A percentile compares a stretch with the other conserved stretches of the same genome.
Conservation (phyloP, 139 green algal genomes). For the Haematococcus lacustris region DNA sequence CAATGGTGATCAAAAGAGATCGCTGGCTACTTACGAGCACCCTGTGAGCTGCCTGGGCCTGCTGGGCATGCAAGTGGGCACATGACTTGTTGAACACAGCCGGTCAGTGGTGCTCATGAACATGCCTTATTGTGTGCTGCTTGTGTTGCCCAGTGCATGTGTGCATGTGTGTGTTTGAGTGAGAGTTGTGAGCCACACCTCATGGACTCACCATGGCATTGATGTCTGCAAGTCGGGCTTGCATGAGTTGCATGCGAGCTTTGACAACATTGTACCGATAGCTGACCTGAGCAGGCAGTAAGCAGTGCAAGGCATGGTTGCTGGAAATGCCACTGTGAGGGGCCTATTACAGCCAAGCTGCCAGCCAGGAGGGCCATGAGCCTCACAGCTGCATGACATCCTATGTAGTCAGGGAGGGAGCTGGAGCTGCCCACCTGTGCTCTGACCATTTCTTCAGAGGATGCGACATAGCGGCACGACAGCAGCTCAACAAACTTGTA, state of each 20-base stretch:
- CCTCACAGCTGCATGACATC: background rate
- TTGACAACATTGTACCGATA: slow-evolving; percentile 69
- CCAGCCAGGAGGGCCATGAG: background rate
- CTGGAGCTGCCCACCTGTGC: slow-evolving; percentile 13
- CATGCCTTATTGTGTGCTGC: slow-evolving; percentile 1
- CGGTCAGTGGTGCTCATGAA: background rate
- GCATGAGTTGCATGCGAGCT: slow-evolving; percentile 47
- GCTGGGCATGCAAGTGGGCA: background rate
- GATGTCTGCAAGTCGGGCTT: slow-evolving; percentile 49
- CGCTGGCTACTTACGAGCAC: background rate
- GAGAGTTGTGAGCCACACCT: background rate
- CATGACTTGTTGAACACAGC: background rate
- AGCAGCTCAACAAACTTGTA: slow-evolving; percentile 83
- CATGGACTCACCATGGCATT: slow-evolving; percentile 37
- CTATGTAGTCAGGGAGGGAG: background rate
- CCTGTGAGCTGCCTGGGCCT: background rate
- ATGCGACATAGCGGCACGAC: slow-evolving; percentile 37
- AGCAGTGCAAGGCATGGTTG: no score
- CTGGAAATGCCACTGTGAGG: background rate
- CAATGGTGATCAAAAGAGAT: background rate
- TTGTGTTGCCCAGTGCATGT: slow-evolving; percentile 1
- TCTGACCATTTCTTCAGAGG: slow-evolving; percentile 50
- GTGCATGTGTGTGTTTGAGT: slow-evolving; percentile 1
- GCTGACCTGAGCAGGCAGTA: slow-evolving; percentile 27
- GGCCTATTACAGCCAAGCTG: background rate